Evolutionary conservation across 441 rosid genomes (phyloP).

Genomic region (Gossypium trilobum): DNA sequence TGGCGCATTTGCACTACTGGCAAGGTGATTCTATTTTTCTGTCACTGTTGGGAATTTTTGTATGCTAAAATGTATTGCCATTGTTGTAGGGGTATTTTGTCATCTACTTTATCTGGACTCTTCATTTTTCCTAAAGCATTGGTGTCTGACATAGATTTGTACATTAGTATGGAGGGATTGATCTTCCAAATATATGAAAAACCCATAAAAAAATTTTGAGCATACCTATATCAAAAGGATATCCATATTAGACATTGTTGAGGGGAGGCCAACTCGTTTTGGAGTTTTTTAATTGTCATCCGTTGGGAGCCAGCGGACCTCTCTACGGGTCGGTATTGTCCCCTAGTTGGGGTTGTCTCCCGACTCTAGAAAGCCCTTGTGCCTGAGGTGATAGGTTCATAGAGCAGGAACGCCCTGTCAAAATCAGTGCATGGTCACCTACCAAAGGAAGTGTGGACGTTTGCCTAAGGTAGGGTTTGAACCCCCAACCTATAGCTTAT

Average conservation of each 20-base stretch:
- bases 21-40: slow-evolving; percentile 45
- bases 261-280: background rate
- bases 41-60: background rate
- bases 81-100: background rate
- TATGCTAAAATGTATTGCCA: background rate
- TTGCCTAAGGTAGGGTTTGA: background rate
- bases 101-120: background rate
- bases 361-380: background rate
- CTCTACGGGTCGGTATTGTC: background rate
- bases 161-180: background rate
- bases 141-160: background rate
- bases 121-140: background rate
- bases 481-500: background rate
- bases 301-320: background rate
- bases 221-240: background rate
- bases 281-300: background rate
- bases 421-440: background rate
- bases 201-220: background rate
- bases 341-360: background rate
- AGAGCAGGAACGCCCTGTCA: background rate
- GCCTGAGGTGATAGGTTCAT: background rate
- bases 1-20: slow-evolving; percentile 59
- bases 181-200: background rate
- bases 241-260: background rate
- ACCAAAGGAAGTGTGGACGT: background rate